Evolutionary conservation across 2,329 filamentous ascomycete species (phyloP).

Genomic region (Cladosporium cucumerinum): DNA sequence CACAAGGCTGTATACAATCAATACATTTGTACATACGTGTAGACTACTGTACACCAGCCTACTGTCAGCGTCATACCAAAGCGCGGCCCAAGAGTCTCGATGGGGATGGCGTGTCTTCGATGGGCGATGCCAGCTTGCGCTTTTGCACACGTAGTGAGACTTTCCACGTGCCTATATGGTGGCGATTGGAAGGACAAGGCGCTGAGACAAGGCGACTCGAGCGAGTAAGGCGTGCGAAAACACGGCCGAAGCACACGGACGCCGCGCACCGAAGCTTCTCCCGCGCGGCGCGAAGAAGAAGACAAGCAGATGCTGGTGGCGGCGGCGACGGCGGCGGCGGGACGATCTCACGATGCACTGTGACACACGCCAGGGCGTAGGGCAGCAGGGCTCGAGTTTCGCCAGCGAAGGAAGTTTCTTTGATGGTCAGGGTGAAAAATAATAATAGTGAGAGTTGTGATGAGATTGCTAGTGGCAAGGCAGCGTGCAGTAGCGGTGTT

Average conservation of each 20-base stretch:
- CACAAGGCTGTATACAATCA: background rate
- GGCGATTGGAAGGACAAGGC: background rate
- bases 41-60: background rate
- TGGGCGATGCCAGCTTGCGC: background rate
- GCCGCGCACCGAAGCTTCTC: background rate
- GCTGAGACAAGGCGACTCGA: background rate
- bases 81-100: background rate
- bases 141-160: background rate
- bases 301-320: background rate
- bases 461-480: background rate
- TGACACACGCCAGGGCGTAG: background rate
- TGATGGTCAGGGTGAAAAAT: background rate
- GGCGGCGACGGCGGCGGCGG: too few relatives aligned
- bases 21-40: too few relatives aligned
- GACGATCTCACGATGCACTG: background rate
- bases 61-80: background rate
- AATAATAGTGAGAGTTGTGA: background rate
- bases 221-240: background rate
- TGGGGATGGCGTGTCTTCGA: background rate
- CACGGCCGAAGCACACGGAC: background rate
- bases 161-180: conserved; percentile 3
- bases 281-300: background rate
- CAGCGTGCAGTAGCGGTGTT: background rate
- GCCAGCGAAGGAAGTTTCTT: background rate
- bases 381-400: background rate